These are phyloP conservation scores for Tilletia horrida DNA, from an alignment of 1,284 basidiomycete genomes.

Conservation along the genomic window DNA sequence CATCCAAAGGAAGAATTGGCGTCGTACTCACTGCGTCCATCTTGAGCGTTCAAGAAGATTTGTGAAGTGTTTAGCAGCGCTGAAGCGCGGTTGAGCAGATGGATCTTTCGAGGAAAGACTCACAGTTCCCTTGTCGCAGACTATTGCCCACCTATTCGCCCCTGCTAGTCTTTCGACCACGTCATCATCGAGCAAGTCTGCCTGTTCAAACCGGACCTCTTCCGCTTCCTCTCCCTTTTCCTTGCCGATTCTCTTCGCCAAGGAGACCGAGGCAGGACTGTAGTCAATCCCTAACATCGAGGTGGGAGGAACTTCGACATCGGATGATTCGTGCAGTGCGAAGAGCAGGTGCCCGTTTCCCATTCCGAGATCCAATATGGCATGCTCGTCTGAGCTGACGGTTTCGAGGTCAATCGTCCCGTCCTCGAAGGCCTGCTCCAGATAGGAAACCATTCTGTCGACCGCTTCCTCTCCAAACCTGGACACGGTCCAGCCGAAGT, in stretches of 20 bases:
- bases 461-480: conserved; percentile 82
- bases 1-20: too few species aligned
- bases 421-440: conserved; percentile 24
- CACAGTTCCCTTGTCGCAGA: conserved; percentile 55
- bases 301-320: conserved; percentile 64
- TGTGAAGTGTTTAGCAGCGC: not conserved
- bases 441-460: conserved; percentile 66
- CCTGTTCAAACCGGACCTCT: conserved; percentile 46
- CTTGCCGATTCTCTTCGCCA: conserved; percentile 42
- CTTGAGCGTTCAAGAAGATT: conserved; percentile 44
- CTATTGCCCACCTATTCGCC: conserved; percentile 49
- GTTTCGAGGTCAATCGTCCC: not conserved
- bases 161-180: conserved; percentile 21
- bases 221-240: conserved; percentile 34
- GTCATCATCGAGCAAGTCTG: conserved; percentile 48
- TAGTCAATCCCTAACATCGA: conserved; percentile 76
- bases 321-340: conserved; percentile 61
- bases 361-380: conserved; percentile 63
- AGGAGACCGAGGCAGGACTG: conserved; percentile 67
- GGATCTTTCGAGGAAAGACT: not conserved
- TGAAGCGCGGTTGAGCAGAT: not conserved
- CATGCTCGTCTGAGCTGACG: conserved; percentile 17
- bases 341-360: conserved; percentile 83
- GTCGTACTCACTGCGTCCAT: conserved; percentile 65
- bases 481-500: not conserved